Evolutionary conservation across 78 protist species (phyloP).

Genomic region (Anaeramoeba ignava): DNA sequence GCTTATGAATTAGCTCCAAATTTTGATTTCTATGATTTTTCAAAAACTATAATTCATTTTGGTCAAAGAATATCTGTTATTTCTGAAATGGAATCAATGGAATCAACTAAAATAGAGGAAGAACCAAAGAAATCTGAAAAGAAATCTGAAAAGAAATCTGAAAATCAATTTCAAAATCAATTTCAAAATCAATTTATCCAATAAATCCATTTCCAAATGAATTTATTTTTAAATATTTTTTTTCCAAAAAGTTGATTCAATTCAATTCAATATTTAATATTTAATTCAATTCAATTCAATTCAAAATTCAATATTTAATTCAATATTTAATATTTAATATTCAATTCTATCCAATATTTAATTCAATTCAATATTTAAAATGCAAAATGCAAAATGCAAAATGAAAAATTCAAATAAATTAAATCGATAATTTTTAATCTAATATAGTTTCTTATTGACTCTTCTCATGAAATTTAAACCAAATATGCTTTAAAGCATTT

Average conservation of each 20-base stretch:
- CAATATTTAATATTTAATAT: neutral
- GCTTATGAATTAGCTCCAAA: neutral
- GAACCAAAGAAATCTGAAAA: neutral
- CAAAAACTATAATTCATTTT: neutral
- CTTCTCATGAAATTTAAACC: neutral
- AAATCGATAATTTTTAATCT: neutral
- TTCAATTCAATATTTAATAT: neutral
- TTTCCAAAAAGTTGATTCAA: neutral
- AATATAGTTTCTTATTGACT: neutral
- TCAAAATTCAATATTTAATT: neutral
- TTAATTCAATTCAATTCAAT: neutral
- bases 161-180: neutral
- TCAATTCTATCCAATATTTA: neutral
- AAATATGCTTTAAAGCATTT: too few relatives aligned
- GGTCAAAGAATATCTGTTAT: neutral
- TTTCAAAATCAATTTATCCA: neutral
- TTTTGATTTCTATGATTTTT: neutral
- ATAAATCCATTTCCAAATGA: neutral
- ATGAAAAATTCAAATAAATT: neutral
- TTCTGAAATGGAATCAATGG: neutral
- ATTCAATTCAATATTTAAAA: neutral
- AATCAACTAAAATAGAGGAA: constrained; percentile 4
- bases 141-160: neutral
- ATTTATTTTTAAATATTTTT: neutral
- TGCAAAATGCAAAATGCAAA: neutral